These are phyloP conservation scores for Podospora comata DNA, from an alignment of 495 filamentous ascomycete species.

Conservation along the genomic window DNA sequence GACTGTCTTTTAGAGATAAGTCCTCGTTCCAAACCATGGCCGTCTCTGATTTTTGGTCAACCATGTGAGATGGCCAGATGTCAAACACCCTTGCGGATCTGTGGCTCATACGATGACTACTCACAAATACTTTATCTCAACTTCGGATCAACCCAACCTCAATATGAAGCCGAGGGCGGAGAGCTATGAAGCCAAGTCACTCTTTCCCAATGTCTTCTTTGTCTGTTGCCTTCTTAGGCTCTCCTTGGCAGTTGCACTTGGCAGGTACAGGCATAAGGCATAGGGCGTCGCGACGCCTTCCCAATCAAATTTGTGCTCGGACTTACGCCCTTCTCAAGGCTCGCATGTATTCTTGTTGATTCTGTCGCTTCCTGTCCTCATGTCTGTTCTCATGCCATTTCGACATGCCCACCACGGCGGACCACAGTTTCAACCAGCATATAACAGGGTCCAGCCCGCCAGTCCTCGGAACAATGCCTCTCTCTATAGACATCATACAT, in stretches of 20 bases:
- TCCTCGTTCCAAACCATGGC: too few relatives aligned
- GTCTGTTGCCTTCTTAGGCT: background rate
- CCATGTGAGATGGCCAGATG: too few relatives aligned
- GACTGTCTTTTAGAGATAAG: too few relatives aligned
- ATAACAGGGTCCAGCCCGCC: background rate
- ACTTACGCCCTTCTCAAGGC: too few relatives aligned
- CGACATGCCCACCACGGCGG: background rate
- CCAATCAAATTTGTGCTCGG: too few relatives aligned
- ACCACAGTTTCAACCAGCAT: background rate
- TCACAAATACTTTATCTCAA: too few relatives aligned
- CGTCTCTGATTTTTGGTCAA: too few relatives aligned
- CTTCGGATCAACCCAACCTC: too few relatives aligned
- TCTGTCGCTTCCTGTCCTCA: background rate
- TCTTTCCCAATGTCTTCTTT: background rate
- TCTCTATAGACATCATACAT: background rate
- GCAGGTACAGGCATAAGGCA: background rate
- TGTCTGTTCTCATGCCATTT: background rate
- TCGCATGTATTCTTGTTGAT: background rate
- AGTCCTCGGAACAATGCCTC: background rate
- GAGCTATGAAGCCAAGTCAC: background rate
- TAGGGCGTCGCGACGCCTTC: background rate
- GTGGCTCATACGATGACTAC: too few relatives aligned
- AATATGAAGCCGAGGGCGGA: background rate
- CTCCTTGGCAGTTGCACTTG: background rate
- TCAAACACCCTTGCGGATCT: too few relatives aligned